phyloP scores from a whole-genome alignment of 352 stramenopile species.

The Blastocystis sp. region DNA sequence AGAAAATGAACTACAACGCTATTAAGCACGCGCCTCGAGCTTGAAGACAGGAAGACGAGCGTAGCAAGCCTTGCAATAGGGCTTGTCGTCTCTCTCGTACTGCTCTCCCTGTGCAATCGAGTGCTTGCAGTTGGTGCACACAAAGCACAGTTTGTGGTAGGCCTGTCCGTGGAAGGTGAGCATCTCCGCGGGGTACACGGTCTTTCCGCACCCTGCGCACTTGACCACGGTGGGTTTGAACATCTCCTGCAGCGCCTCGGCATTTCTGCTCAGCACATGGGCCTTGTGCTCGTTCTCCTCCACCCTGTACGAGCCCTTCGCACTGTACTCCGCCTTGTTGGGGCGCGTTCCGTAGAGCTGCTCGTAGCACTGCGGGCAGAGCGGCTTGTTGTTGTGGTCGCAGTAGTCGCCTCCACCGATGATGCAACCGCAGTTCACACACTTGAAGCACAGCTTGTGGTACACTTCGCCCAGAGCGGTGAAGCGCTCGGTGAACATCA shows the following conservation, averaged over 20 bases:
- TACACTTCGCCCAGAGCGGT: constrained; percentile 47
- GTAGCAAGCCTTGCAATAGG: constrained; percentile 55
- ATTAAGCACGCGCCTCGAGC: neutral
- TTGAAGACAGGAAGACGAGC: neutral
- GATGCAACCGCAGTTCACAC: constrained; percentile 41
- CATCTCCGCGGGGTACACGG: constrained; percentile 38
- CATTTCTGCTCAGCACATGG: neutral
- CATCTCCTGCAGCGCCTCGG: neutral
- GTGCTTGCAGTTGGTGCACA: neutral
- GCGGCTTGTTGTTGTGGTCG: constrained; percentile 56
- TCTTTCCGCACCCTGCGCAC: constrained; percentile 38
- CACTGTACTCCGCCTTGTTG: constrained; percentile 31
- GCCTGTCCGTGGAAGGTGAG: constrained; percentile 13
- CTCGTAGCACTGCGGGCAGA: constrained; percentile 44
- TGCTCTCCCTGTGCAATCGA: constrained; percentile 52
- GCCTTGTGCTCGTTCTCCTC: constrained; percentile 8
- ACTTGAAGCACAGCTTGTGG: constrained; percentile 54
- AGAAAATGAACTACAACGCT: neutral
- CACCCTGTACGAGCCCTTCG: neutral
- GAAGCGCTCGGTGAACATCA: constrained; percentile 50
- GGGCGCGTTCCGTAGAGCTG: constrained; percentile 32
- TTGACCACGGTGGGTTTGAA: neutral
- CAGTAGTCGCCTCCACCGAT: constrained; percentile 43
- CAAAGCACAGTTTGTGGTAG: constrained; percentile 52
- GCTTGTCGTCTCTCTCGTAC: constrained; percentile 38